A percentile compares a stretch with the other conserved stretches of the same genome.
Conservation (phyloP, 2,329 filamentous ascomycete genomes). For the Xylaria sp. region DNA sequence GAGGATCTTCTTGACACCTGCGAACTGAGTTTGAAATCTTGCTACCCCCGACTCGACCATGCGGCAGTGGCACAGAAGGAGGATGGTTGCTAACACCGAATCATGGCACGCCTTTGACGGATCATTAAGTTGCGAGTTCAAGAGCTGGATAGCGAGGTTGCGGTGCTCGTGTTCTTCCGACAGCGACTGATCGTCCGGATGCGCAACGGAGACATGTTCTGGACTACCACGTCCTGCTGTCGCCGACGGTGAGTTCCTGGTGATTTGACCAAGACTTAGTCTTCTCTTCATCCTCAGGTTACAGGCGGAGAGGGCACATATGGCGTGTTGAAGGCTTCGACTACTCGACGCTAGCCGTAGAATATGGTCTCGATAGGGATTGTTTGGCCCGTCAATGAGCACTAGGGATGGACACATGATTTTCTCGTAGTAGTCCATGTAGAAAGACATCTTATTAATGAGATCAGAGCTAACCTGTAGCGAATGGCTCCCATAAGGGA, state of each 20-base stretch:
- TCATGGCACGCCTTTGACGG: conserved; percentile 71
- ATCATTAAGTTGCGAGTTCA: conserved; percentile 81
- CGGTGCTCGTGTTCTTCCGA: conserved; percentile 82
- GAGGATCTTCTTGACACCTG: conserved; percentile 85
- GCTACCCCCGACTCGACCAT: conserved; percentile 90
- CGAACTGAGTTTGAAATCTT: conserved; percentile 89
- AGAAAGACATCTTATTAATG: conserved; percentile 74
- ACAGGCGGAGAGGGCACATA: conserved; percentile 82
- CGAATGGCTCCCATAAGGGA: conserved; percentile 40
- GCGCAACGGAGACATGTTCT: conserved; percentile 42
- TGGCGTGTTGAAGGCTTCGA: conserved; percentile 82
- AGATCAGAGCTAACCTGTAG: conserved; percentile 56
- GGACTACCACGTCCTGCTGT: conserved; percentile 38
- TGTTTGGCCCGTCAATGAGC: conserved; percentile 77
- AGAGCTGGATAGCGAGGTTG: conserved; percentile 68
- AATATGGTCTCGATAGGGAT: conserved; percentile 81
- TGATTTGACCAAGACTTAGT: conserved; percentile 55
- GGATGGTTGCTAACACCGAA: conserved; percentile 78
- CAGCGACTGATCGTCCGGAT: conserved; percentile 57
- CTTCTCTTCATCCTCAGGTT: conserved; percentile 81
- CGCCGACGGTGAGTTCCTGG: conserved; percentile 47
- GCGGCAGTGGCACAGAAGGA: conserved; percentile 85
- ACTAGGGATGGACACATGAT: conserved; percentile 90
- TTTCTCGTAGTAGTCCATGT: conserved; percentile 91
- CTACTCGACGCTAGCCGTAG: conserved; percentile 71